Evolutionary conservation across 2,329 filamentous ascomycete genomes (phyloP).

Genomic region (Hypoxylon sp.): DNA sequence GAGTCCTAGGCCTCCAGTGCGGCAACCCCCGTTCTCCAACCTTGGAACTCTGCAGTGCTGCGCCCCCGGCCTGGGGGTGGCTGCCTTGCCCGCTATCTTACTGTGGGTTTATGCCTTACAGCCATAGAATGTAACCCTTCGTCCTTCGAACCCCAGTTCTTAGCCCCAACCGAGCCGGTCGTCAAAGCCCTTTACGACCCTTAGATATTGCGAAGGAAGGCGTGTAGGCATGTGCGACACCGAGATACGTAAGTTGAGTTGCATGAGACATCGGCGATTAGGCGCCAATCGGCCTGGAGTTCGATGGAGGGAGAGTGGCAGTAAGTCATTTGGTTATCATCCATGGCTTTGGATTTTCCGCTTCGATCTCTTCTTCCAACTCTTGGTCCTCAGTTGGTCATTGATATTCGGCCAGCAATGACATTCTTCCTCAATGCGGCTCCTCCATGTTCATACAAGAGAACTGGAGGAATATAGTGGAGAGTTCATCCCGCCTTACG

Average conservation of each 20-base stretch:
- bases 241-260: background rate
- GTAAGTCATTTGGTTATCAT: background rate
- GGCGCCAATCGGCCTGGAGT: background rate
- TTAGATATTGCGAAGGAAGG: background rate
- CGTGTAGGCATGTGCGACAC: background rate
- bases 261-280: background rate
- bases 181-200: background rate
- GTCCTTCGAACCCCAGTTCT: constrained; percentile 3
- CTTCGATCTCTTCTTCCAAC: background rate
- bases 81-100: background rate
- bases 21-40: background rate
- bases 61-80: background rate
- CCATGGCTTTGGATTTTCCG: background rate
- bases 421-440: constrained; percentile 24
- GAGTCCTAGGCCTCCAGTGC: background rate
- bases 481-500: constrained; percentile 24
- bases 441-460: constrained; percentile 32
- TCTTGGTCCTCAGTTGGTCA: background rate
- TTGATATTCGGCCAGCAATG: background rate
- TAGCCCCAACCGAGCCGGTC: background rate
- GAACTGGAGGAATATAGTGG: constrained; percentile 31
- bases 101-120: constrained; percentile 13
- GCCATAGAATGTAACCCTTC: background rate
- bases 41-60: constrained; percentile 7
- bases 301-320: background rate